Conservation (phyloP, 73 alveolate species). For the Blepharisma japonicum region DNA sequence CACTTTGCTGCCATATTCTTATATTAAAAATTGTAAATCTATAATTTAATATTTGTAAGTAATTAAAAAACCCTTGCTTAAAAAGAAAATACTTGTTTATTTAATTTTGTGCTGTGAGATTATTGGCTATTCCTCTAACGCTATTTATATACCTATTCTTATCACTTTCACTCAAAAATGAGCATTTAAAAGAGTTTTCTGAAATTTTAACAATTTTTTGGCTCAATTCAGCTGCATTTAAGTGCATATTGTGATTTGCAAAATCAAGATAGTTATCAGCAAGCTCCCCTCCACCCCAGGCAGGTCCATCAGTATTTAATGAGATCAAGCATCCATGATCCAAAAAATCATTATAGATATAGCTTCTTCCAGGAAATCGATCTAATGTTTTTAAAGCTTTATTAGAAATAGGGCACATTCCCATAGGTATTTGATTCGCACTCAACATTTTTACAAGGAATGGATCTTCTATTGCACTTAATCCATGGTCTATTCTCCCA, state of each 20-base stretch:
- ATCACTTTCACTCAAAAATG: background rate
- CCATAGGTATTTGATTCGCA: background rate
- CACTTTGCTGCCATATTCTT: no score
- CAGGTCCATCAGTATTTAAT: background rate
- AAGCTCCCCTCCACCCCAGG: background rate
- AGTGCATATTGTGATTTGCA: background rate
- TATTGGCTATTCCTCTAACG: no score
- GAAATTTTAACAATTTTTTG: background rate
- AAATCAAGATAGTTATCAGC: background rate
- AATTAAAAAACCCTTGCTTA: no score
- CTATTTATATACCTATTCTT: background rate
- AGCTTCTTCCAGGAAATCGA: background rate
- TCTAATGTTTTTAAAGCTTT: background rate
- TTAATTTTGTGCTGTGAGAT: no score
- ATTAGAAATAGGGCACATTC: constrained; percentile 9
- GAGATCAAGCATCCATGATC: constrained; percentile 8
- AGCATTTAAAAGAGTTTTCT: background rate
- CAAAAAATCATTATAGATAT: background rate
- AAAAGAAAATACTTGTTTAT: no score
- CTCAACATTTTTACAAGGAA: background rate
- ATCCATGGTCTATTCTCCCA: constrained; percentile 11
- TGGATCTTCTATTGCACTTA: background rate
- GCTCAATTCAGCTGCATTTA: background rate
- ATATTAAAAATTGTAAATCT: no score
- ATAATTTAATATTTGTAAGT: no score